Evolutionary conservation across 2,329 filamentous ascomycete species (phyloP).

Genomic region (Fusarium subglutinans): DNA sequence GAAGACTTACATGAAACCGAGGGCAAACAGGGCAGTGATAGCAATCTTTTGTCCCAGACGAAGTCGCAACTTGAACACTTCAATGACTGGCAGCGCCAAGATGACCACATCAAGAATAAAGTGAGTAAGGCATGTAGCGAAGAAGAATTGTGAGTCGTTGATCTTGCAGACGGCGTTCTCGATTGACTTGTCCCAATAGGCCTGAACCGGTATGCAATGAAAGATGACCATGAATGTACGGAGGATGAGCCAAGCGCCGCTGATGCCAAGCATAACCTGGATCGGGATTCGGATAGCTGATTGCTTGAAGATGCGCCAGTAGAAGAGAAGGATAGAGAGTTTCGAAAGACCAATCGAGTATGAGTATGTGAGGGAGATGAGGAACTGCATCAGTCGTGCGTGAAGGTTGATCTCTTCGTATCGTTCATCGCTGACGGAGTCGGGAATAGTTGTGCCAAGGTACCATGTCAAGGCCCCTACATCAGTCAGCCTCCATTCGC

Average conservation of each 20-base stretch:
- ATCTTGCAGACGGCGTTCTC: slow-evolving; percentile 44
- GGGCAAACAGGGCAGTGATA: slow-evolving; percentile 42
- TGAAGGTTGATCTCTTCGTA: slow-evolving; percentile 29
- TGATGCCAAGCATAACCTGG: slow-evolving; percentile 35
- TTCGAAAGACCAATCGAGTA: slow-evolving; percentile 43
- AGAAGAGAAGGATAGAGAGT: slow-evolving; percentile 44
- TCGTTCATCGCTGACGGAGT: not conserved
- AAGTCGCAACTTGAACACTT: slow-evolving; percentile 45
- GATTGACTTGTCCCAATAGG: slow-evolving; percentile 47
- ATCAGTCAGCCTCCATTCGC: not conserved
- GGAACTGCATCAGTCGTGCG: slow-evolving; percentile 27
- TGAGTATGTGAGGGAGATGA: slow-evolving; percentile 35
- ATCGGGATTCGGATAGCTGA: slow-evolving; percentile 44
- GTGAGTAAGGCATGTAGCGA: slow-evolving; percentile 46
- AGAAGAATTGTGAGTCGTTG: slow-evolving; percentile 46
- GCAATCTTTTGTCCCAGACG: slow-evolving; percentile 43
- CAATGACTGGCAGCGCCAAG: slow-evolving; percentile 43
- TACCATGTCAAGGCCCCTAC: slow-evolving; percentile 31
- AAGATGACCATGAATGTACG: slow-evolving; percentile 48
- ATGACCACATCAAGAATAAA: slow-evolving; percentile 47
- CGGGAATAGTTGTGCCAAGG: slow-evolving; percentile 27
- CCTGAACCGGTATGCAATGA: slow-evolving; percentile 47
- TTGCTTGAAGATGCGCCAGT: slow-evolving; percentile 45
- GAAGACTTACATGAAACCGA: slow-evolving; percentile 42
- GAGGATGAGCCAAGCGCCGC: slow-evolving; percentile 42